Conservation (phyloP, 345 rosid genomes). For the Angophora floribunda region DNA sequence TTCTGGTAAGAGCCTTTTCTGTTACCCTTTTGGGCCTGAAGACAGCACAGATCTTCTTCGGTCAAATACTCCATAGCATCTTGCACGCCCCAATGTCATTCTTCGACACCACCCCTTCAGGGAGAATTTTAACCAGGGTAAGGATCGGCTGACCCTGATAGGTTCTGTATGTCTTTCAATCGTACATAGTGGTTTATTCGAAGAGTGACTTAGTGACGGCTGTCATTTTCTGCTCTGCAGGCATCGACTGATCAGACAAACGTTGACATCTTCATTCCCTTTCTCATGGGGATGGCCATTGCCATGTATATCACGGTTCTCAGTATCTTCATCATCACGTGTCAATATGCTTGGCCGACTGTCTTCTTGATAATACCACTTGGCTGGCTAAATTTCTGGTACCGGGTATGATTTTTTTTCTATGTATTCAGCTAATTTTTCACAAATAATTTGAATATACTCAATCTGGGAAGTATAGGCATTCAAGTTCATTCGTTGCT, state of each 20-base stretch:
- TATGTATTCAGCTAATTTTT: neutral
- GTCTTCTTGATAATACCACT: slow-evolving; percentile 74
- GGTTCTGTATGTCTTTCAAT: neutral
- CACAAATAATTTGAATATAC: neutral
- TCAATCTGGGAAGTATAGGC: neutral
- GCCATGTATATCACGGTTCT: slow-evolving; percentile 64
- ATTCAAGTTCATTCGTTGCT: neutral
- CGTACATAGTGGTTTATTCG: neutral
- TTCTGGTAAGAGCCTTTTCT: slow-evolving; percentile 38
- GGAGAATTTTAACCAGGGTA: slow-evolving; percentile 91
- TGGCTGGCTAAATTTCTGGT: slow-evolving; percentile 85
- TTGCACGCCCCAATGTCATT: slow-evolving; percentile 98
- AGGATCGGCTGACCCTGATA: neutral
- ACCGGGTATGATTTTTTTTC: slow-evolving; percentile 48
- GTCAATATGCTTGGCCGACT: slow-evolving; percentile 96
- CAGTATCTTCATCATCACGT: slow-evolving; percentile 76
- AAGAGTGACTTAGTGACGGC: neutral
- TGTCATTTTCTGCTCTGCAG: slow-evolving; percentile 20
- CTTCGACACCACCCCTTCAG: slow-evolving; percentile 95
- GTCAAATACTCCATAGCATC: slow-evolving; percentile 68
- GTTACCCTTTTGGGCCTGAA: slow-evolving; percentile 62
- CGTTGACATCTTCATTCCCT: slow-evolving; percentile 69
- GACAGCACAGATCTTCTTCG: slow-evolving; percentile 72
- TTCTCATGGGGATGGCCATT: slow-evolving; percentile 37
- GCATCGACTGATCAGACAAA: slow-evolving; percentile 87